These are phyloP conservation scores for Apium graveolens DNA, from an alignment of 129 eudicot genomes.

Conservation along the genomic window DNA sequence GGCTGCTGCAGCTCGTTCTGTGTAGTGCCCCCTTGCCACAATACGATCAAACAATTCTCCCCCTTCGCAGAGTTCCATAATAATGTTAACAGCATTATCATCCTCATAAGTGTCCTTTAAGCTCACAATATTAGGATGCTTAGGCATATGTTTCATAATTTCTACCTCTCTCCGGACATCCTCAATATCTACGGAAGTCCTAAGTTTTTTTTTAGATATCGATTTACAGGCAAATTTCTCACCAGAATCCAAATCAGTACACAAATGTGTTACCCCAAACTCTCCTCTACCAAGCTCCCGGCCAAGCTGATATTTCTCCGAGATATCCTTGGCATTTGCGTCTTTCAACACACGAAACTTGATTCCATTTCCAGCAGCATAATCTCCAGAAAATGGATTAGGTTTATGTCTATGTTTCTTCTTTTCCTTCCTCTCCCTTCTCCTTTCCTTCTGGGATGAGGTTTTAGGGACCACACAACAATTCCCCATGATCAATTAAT, in stretches of 20 bases:
- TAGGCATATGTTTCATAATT: conserved; percentile 77
- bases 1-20: conserved; percentile 75
- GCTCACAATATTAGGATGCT: conserved; percentile 61
- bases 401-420: conserved; percentile 42
- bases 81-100: conserved; percentile 67
- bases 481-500: conserved; percentile 53
- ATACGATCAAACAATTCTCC: conserved; percentile 78
- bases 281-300: conserved; percentile 79
- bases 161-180: conserved; percentile 80
- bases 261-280: conserved; percentile 70
- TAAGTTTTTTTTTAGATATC: conserved; percentile 67
- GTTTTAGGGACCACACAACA: conserved; percentile 49
- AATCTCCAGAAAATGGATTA: conserved; percentile 40
- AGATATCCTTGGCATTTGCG: conserved; percentile 48
- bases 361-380: conserved; percentile 26
- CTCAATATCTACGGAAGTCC: conserved; percentile 71
- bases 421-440: conserved; percentile 22
- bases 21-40: conserved; percentile 79
- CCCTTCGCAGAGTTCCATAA: conserved; percentile 84
- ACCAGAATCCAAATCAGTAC: conserved; percentile 49
- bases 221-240: conserved; percentile 71
- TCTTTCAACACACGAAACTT: conserved; percentile 45
- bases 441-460: conserved; percentile 33
- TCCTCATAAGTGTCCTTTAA: conserved; percentile 69
- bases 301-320: conserved; percentile 45